Conservation (phyloP, 202 grass and related monocot species). For the Hordeum pubiflorum region DNA sequence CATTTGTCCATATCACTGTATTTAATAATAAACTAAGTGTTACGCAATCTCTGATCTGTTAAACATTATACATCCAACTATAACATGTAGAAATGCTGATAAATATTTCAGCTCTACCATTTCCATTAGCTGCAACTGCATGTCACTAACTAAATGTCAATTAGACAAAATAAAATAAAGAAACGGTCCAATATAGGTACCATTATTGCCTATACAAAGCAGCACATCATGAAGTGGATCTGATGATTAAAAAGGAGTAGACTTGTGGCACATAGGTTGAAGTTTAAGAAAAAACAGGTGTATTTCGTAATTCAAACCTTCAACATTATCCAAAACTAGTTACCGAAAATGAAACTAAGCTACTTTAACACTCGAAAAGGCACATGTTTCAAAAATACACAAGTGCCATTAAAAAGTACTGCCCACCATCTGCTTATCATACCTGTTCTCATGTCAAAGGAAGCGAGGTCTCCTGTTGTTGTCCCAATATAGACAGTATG, state of each 20-base stretch:
- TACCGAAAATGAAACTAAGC: neutral
- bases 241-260: neutral
- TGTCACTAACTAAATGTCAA: neutral
- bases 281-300: neutral
- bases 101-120: slow-evolving; percentile 2
- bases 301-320: neutral
- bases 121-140: neutral
- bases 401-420: neutral
- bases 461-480: slow-evolving; percentile 76
- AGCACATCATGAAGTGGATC: neutral
- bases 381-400: neutral
- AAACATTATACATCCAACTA: neutral
- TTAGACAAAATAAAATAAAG: neutral
- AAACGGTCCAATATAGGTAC: neutral
- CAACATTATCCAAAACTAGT: neutral
- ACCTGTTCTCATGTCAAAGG: slow-evolving; percentile 95
- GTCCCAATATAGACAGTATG: slow-evolving; percentile 83
- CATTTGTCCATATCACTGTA: neutral
- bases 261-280: neutral
- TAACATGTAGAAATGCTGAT: neutral
- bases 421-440: neutral
- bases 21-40: neutral
- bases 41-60: neutral
- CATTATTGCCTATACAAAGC: neutral
- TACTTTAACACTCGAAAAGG: slow-evolving; percentile 3